phyloP scores from a whole-genome alignment of 768 basidiomycete species.

The Gloeostereum incarnatum region DNA sequence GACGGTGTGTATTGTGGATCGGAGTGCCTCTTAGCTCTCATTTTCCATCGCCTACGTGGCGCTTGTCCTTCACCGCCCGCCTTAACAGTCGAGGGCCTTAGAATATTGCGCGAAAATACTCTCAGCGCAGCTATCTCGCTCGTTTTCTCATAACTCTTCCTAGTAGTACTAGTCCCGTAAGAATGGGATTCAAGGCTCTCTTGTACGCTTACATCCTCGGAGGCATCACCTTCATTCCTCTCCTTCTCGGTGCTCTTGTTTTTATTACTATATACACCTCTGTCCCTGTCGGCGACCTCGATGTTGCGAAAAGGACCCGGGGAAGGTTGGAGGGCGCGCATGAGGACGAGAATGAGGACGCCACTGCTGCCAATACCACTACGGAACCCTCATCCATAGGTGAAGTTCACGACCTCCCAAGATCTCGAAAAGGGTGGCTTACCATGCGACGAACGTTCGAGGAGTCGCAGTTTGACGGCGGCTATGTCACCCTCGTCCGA shows the following conservation, averaged over 20 bases:
- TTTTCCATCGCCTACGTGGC: too few relatives aligned
- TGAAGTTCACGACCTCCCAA: conserved; percentile 48
- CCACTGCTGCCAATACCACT: conserved; percentile 14
- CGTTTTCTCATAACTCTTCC: too few relatives aligned
- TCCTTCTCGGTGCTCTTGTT: conserved; percentile 49
- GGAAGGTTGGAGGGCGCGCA: conserved; percentile 15
- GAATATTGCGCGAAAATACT: too few relatives aligned
- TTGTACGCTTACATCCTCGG: conserved; percentile 85
- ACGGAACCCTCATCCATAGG: conserved; percentile 16
- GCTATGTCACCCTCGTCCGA: conserved; percentile 73
- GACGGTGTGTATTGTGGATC: too few relatives aligned
- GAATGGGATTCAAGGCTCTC: conserved; percentile 62
- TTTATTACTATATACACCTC: conserved; percentile 75
- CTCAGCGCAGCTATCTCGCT: too few relatives aligned
- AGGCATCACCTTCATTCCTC: conserved; percentile 83
- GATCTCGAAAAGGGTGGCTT: conserved; percentile 73
- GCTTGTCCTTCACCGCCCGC: too few relatives aligned
- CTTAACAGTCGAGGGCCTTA: too few relatives aligned
- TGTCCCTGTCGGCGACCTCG: conserved; percentile 59
- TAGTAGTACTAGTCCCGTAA: too few relatives aligned
- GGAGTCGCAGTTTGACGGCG: conserved; percentile 48
- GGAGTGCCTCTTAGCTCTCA: too few relatives aligned
- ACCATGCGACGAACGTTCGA: conserved; percentile 76
- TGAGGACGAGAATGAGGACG: conserved; percentile 17
- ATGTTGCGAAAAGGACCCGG: conserved; percentile 31